Base-by-base conservation (phyloP, 176 grass and related monocot species). In the Oryza officinalis region DNA sequence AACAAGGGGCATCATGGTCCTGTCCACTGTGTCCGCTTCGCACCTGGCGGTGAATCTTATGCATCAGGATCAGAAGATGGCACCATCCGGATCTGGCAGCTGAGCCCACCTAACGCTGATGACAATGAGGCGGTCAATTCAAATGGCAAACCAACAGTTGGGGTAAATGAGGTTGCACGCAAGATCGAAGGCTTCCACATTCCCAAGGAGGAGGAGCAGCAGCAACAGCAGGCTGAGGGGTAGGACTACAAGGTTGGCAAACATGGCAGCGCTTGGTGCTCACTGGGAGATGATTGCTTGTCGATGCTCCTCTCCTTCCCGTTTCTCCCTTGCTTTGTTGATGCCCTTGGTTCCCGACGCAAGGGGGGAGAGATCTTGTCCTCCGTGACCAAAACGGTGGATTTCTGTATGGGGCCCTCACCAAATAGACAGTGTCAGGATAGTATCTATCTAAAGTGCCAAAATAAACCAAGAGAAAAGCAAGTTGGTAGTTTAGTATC, bases 1-100 rank as follows among this genome's bases (percentile, higher is more conserved):
- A 96, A 99, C 84, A 99, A 99, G 83, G 96, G 96, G 4, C 96
- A 99, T 69, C 96, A 99, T 69, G 96, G 96, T 7, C 96, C 96
- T 28, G 93, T 99, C 27, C 96, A 99, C 74, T 99, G 96, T 35
- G 93, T 99, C 54, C 89, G 96, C 28, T 96, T 99, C 4, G 91
- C 96, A 18, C 96, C 96, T 72, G 83, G 82, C 28, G 91, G 93
- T 10, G 96, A 99, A 74, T 99, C 96, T 65, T 99, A 96, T 65
- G 91, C 96, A 45, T 99, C 96, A 23, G 96, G 96, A 44, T 99
- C 96, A 10, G 96, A 99, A 81, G 96, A 99, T 28, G 96, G 96
- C 43, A 99, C 96, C 44, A 92, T 99, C 65, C 85, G 96, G 44
- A 96, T 99, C 76, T 99, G 96, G 96, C 93, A 95, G 44, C 63